A percentile compares a stretch with the other conserved stretches of the same genome.
phyloP scores from a whole-genome alignment of 2,329 filamentous ascomycete species.

The Mollisia scopiformis region DNA sequence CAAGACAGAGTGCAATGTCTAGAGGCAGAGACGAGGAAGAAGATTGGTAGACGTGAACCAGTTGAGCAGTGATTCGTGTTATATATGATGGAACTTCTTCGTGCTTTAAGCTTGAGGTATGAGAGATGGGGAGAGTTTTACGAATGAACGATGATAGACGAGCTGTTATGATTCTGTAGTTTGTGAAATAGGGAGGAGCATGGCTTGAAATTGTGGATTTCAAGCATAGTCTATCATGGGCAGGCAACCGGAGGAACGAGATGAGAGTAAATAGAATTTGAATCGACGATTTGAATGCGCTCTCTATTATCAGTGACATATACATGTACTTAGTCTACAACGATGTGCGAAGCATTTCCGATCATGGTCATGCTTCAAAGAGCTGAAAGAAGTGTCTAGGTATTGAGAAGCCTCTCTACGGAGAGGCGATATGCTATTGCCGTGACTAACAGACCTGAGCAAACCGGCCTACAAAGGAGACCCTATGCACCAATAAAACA shows the following conservation, averaged over 20 bases:
- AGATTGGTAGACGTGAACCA: constrained; percentile 33
- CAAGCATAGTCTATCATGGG: constrained; percentile 1
- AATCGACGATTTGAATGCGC: not conserved
- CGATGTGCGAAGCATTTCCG: no score
- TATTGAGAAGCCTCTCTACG: not conserved
- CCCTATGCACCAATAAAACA: not conserved
- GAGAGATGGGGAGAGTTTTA: not conserved
- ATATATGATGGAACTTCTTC: not conserved
- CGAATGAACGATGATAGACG: constrained; percentile 17
- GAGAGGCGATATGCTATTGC: constrained; percentile 1
- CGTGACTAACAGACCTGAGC: not conserved
- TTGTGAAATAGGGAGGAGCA: not conserved
- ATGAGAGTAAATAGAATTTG: constrained; percentile 12
- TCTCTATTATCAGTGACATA: not conserved
- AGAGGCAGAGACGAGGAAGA: constrained; percentile 50
- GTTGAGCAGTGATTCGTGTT: not conserved
- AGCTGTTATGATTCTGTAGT: constrained; percentile 3
- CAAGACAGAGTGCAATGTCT: constrained; percentile 70
- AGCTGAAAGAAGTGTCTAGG: not conserved
- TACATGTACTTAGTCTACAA: not conserved
- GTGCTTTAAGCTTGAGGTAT: not conserved
- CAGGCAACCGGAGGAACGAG: not conserved
- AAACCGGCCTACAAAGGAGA: not conserved
- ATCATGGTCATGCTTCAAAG: not conserved
- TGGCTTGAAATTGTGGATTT: no score